Conservation (phyloP, 108 stramenopile species). For the Discostella stelligeroides region DNA sequence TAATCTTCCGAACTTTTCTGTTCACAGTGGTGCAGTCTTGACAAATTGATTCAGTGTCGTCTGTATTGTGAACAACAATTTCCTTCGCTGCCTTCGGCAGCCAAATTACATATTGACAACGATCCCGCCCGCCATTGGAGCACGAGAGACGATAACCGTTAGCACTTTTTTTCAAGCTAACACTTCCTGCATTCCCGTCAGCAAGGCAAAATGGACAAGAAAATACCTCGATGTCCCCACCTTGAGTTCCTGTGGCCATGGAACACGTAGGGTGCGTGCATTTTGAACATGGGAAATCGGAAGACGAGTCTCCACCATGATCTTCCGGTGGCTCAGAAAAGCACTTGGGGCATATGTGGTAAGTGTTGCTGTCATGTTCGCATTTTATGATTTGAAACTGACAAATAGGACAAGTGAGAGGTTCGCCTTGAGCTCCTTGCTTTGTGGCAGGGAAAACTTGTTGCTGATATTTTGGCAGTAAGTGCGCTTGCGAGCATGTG, state of each 20-base stretch:
- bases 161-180: constrained; percentile 58
- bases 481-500: constrained; percentile 61
- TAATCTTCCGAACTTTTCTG: constrained; percentile 59
- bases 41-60: constrained; percentile 43
- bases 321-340: constrained; percentile 72
- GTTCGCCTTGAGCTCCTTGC: constrained; percentile 48
- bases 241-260: constrained; percentile 66
- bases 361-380: constrained; percentile 70
- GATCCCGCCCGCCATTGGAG: constrained; percentile 55
- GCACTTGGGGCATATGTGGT: constrained; percentile 80
- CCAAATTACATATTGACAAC: constrained; percentile 77
- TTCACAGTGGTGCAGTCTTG: constrained; percentile 51
- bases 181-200: constrained; percentile 42
- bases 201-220: constrained; percentile 77
- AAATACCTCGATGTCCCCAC: constrained; percentile 72
- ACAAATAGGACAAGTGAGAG: constrained; percentile 81
- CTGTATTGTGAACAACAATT: constrained; percentile 49
- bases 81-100: constrained; percentile 60
- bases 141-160: constrained; percentile 69
- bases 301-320: constrained; percentile 60
- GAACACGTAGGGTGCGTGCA: constrained; percentile 77
- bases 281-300: constrained; percentile 73
- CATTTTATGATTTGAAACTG: constrained; percentile 74
- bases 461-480: constrained; percentile 61
- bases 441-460: constrained; percentile 54